Conservation (phyloP, 257 asterid species). For the Solanum bulbocastanum region DNA sequence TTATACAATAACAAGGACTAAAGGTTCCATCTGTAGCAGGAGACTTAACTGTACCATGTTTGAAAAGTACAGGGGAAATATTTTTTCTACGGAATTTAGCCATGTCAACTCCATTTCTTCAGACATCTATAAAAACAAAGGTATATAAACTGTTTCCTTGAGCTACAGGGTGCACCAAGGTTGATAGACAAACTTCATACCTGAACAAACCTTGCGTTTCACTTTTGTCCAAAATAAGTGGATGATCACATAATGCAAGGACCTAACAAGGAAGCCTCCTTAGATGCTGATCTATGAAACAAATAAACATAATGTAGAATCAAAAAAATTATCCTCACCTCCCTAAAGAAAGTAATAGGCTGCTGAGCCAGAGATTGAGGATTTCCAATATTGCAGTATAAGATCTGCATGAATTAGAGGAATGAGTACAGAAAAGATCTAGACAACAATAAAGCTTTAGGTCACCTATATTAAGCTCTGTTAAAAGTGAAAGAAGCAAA, state of each 20-base stretch:
- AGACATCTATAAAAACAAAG: neutral
- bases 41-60: neutral
- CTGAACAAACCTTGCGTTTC: slow-evolving; percentile 89
- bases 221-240: slow-evolving; percentile 77
- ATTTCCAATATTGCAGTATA: slow-evolving; percentile 90
- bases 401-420: slow-evolving; percentile 36
- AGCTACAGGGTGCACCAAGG: neutral
- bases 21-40: neutral
- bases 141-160: neutral
- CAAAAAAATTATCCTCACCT: slow-evolving; percentile 39
- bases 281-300: neutral
- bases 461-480: neutral
- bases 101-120: neutral
- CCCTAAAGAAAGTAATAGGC: slow-evolving; percentile 91
- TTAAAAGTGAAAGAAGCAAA: neutral
- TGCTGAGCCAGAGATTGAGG: slow-evolving; percentile 95
- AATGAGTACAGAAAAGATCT: neutral
- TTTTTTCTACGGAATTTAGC: neutral
- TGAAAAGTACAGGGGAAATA: neutral
- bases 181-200: slow-evolving; percentile 19
- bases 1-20: neutral
- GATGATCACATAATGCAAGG: slow-evolving; percentile 92
- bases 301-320: neutral
- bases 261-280: slow-evolving; percentile 35
- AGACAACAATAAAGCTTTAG: neutral